Evolutionary conservation across 305 asterid species (phyloP).

Genomic region (Fraxinus sp.): DNA sequence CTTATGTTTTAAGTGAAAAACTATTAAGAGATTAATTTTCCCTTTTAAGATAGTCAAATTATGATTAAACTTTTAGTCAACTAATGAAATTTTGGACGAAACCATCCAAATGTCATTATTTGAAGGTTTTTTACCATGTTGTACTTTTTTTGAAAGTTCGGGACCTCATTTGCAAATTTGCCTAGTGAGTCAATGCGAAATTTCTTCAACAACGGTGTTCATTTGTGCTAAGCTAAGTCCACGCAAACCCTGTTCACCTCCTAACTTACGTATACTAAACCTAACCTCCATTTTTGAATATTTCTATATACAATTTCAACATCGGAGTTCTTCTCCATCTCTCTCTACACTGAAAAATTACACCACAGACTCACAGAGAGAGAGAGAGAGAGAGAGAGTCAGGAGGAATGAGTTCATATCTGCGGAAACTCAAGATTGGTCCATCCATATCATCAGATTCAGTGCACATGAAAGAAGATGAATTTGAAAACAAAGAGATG

Average conservation of each 20-base stretch:
- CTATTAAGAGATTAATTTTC: not conserved
- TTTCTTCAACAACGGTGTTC: not conserved
- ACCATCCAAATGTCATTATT: too few species aligned
- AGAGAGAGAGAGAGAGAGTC: not conserved
- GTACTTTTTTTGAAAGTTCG: not conserved
- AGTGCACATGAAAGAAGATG: not conserved
- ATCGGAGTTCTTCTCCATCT: not conserved
- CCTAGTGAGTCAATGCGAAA: not conserved
- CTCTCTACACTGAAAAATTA: not conserved
- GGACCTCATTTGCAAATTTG: not conserved
- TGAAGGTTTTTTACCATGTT: not conserved
- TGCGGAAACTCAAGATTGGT: conserved; percentile 14
- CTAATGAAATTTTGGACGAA: not conserved
- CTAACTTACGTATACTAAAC: not conserved
- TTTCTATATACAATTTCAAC: not conserved
- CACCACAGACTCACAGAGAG: not conserved
- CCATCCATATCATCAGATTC: conserved; percentile 30
- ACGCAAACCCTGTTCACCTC: not conserved
- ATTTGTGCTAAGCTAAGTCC: not conserved
- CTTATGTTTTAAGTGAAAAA: not conserved
- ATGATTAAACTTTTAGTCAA: not conserved
- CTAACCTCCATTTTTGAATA: not conserved
- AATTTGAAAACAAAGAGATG: not conserved
- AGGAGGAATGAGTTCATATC: not conserved
- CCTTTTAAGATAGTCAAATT: not conserved